phyloP scores from a whole-genome alignment of 1,284 basidiomycete species.

The Malassezia japonica region DNA sequence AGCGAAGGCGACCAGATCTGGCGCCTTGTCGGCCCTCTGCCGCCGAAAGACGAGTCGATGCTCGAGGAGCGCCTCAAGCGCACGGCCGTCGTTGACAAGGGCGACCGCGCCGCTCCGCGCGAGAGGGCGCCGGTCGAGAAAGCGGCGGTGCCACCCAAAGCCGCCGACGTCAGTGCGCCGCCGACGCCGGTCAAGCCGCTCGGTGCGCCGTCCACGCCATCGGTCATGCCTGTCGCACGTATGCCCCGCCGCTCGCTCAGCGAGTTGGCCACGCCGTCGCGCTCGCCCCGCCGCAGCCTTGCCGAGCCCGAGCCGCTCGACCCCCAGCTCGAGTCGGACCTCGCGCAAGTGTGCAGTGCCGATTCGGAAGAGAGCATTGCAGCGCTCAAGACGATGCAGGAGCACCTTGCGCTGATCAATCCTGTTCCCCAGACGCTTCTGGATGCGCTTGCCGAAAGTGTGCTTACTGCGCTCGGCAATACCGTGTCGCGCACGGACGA shows the following conservation, averaged over 20 bases:
- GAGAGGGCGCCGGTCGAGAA: neutral
- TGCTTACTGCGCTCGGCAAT: neutral
- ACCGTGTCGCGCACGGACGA: neutral
- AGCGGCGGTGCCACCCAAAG: too few relatives aligned
- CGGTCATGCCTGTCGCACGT: neutral
- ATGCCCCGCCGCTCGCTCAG: neutral
- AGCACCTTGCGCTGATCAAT: neutral
- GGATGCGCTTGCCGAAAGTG: neutral
- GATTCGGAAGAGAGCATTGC: conserved; percentile 80
- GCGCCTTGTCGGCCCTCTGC: conserved; percentile 64
- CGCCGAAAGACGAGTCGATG: conserved; percentile 78
- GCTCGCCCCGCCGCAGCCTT: neutral
- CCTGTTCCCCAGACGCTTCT: neutral
- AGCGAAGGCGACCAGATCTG: conserved; percentile 77
- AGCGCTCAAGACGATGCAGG: conserved; percentile 63
- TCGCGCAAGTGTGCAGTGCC: conserved; percentile 60
- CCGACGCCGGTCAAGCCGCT: neutral
- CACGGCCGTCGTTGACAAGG: conserved; percentile 51
- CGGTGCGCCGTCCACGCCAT: neutral
- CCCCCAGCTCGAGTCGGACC: conserved; percentile 28
- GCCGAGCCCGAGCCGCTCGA: conserved; percentile 9
- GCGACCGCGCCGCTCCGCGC: neutral
- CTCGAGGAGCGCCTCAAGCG: conserved; percentile 80
- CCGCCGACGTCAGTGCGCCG: neutral
- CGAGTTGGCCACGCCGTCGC: neutral